Evolutionary conservation across 345 rosid genomes (phyloP).

Genomic region (Iberis pinnata): DNA sequence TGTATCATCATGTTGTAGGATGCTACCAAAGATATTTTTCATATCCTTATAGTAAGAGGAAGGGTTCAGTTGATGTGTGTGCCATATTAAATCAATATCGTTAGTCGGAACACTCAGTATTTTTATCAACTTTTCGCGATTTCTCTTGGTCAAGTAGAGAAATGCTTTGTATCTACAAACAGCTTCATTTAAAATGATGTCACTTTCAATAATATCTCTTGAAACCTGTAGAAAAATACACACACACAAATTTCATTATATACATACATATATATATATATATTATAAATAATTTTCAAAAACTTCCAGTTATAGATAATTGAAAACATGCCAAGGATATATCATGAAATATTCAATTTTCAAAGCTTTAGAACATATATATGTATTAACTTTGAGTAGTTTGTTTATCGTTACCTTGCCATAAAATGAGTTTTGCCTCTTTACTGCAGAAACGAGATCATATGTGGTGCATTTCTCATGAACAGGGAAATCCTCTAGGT

Average conservation of each 20-base stretch:
- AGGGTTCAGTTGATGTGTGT: slow-evolving; percentile 90
- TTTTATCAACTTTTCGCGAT: slow-evolving; percentile 54
- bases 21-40: slow-evolving; percentile 47
- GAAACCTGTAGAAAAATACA: slow-evolving; percentile 94
- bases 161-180: slow-evolving; percentile 85
- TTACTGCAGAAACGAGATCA: too few species aligned
- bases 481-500: slow-evolving; percentile 30
- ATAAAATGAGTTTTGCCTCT: slow-evolving; percentile 84
- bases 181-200: slow-evolving; percentile 66
- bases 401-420: too few species aligned
- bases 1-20: slow-evolving; percentile 87
- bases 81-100: slow-evolving; percentile 97
- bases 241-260: too few species aligned
- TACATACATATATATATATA: too few species aligned
- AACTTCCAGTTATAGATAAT: too few species aligned
- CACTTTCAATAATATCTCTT: slow-evolving; percentile 51
- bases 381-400: too few species aligned
- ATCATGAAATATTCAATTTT: too few species aligned
- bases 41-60: slow-evolving; percentile 65
- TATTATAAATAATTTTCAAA: too few species aligned
- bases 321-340: too few species aligned
- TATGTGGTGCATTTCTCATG: slow-evolving; percentile 56
- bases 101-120: slow-evolving; percentile 89
- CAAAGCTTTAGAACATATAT: too few species aligned
- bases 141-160: slow-evolving; percentile 81